Evolutionary conservation across 2,329 filamentous ascomycete genomes (phyloP), one percentile per base, ranked within the genome.

Genomic region (Fusarium tjaetaba): DNA sequence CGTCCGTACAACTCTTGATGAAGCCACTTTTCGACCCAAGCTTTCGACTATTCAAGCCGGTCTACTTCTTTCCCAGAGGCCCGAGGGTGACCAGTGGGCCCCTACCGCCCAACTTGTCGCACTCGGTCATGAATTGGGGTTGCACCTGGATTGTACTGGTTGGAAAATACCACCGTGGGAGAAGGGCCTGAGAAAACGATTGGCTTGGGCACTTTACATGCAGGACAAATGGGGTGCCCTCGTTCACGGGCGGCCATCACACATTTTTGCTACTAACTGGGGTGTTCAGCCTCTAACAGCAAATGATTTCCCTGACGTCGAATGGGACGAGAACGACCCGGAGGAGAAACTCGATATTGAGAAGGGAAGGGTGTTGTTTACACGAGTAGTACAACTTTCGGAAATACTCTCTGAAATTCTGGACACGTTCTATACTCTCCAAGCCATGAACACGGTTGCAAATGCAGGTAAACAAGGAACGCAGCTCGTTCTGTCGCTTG

Each of bases 121-220:
- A 28, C 91, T 96, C 46, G 92, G 90, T 2, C 95, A 97, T 81
- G 94, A 97, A 81, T 87, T 98, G 6, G 95, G 95, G 52, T 85
- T 98, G 43, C 95, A 98, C 80, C 90, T 97, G 45, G 94, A 97
- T 82, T 97, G 94, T 83, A 90, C 92, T 10, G 86, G 87, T 59
- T 97, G 95, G 95, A 94, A 94, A 70, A 96, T 97, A 61, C 94
- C 95, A 34, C 87, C 88, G 0, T 97, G 95, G 94, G 95, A 97
- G 81, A 92, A 93, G 76, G 93, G 94, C 0, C 82, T 97, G 66
- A 88, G 95, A 69, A 96, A 96, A 80, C 90, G 95, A 55, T 88
- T 97, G 46, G 94, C 94, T 2, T 97, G 95, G 95, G 95, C 94
- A 5, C 83, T 97, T 57, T 97, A 96, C 80, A 96, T 97, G 92